Evolutionary conservation across 2,329 filamentous ascomycete species (phyloP), one percentile per base, ranked within the genome.

Genomic region (Rhinocladiella mackenziei): DNA sequence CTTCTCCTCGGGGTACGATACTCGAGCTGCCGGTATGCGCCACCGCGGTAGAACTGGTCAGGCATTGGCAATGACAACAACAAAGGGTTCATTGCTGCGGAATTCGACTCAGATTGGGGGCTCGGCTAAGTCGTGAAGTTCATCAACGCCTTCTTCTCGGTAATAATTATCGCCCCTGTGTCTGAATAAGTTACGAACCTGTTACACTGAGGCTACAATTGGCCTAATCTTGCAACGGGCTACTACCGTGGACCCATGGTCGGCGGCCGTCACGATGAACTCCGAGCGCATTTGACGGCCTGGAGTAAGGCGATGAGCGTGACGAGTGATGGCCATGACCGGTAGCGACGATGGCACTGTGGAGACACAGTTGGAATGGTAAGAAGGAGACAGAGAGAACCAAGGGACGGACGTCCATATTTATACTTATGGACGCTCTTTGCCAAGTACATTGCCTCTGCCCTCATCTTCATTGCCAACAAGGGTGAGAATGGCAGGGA

Each of bases 361-460:
- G 23, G 11, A 26, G 23, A 11, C 11, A 26, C 23, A 26, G 23
- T 26, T 7, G 11, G 23, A 26, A 11, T 26, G 23, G n/a, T n/a
- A 26, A 26, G 23, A 26, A 11, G 23, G 23, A 26, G 23, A 26
- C 7, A 26, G 23, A 26, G 7, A 11, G 23, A 7, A 26, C 23
- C 23, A 26, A 26, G 23, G 23, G 23, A n/a, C 23, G 23, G 23
- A 26, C 11, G 23, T 7, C 23, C 23, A 26, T 7, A 26, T 26
- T 26, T 26, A 26, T 26, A 26, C 23, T 11, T 26, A 26, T 11
- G 7, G 23, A 26, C 11, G 23, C 23, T 11, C 23, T n/a, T n/a
- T n/a, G 23, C 23, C 23, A 26, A 26, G 38, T 18, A 19, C 7
- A 33, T 4, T 2, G 22, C 11, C 41, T 10, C 50, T 45, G 7